Conservation (phyloP, 1,284 basidiomycete species). For the Rhodotorula mucilaginosa region DNA sequence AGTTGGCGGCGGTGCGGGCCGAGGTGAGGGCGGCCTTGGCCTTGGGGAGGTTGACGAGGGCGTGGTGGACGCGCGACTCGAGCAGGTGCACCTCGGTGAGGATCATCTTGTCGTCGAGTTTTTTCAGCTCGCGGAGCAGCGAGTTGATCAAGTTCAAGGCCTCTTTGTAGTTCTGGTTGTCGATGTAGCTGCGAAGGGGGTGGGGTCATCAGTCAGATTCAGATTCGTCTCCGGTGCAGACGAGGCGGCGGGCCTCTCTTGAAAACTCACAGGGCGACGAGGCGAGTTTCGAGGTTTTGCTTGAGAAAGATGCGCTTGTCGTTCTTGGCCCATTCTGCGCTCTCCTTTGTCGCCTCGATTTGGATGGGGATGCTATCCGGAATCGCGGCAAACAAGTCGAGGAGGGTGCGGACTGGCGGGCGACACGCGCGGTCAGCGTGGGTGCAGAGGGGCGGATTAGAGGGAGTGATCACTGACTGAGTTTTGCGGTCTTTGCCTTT, state of each 20-base stretch:
- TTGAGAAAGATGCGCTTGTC: slow-evolving; percentile 95
- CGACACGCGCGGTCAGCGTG: slow-evolving; percentile 11
- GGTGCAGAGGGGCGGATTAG: too few relatives aligned
- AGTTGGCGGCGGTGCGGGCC: slow-evolving; percentile 89
- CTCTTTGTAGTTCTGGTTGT: slow-evolving; percentile 70
- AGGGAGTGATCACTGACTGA: slow-evolving; percentile 63
- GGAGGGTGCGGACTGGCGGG: slow-evolving; percentile 75
- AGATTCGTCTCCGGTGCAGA: too few relatives aligned
- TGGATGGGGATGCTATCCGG: slow-evolving; percentile 68
- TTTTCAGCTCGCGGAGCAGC: slow-evolving; percentile 84
- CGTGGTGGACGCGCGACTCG: slow-evolving; percentile 86
- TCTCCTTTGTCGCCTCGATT: slow-evolving; percentile 80
- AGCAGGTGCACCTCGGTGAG: slow-evolving; percentile 93
- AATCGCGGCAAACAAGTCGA: slow-evolving; percentile 80
- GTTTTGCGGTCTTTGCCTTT: slow-evolving; percentile 97
- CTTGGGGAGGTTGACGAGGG: slow-evolving; percentile 86
- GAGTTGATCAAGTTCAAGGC: slow-evolving; percentile 79
- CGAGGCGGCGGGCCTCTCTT: slow-evolving; percentile 44
- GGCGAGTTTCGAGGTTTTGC: slow-evolving; percentile 86
- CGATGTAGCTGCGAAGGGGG: slow-evolving; percentile 62
- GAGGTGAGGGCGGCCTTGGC: slow-evolving; percentile 95
- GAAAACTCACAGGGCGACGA: slow-evolving; percentile 66
- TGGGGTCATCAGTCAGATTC: too few relatives aligned
- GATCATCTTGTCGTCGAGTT: slow-evolving; percentile 96
- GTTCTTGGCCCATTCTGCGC: slow-evolving; percentile 85